Evolutionary conservation across 257 asterid genomes (phyloP), one percentile per base, ranked within the genome.

Genomic region (Gardenia jasminoides): DNA sequence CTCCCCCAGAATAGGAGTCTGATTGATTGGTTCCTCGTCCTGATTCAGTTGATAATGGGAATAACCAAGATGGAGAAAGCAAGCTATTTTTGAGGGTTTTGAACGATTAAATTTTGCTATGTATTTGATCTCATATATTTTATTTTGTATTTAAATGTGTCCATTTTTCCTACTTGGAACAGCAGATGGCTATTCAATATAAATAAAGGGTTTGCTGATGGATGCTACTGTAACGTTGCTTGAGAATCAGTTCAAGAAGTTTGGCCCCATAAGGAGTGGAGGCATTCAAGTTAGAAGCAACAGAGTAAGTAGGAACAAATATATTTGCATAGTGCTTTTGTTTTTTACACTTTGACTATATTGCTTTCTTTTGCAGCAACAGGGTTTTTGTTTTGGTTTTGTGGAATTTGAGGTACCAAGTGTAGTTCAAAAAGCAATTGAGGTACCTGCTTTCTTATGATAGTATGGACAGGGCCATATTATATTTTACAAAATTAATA

Each of bases 251-350:
- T 96, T 96, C 83, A 91, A 86, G 88, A 86, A 85, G 80, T 96
- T 96, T 81, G 99, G 99, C 78, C 83, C 90, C 31, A 93, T 96
- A 65, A 93, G 82, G 84, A 90, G 22, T 62, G 92, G 84, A 44
- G 98, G 98, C 81, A 93, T 93, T 82, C 98, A 95, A 93, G 94
- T 92, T 79, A 88, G 98, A 87, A 93, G 91, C 83, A 90, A 87
- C 84, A 87, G 93, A 67, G 99, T 96, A 86, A 70, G 97, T 76
- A 56, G 67, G 67, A 24, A 33, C 70, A 67, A 70, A 9, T 65
- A 64, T 19, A 13, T 70, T 80, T 64, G 22, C 43, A 17, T 79
- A 28, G 66, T 56, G 28, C 44, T 41, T n/a, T 66, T 44, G 46
- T 80, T 65, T 11, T 65, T 64, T 22, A 6, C 68, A 31, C 30